Base-by-base conservation (phyloP, 768 basidiomycete genomes). In the Cantharellus anzutake region DNA sequence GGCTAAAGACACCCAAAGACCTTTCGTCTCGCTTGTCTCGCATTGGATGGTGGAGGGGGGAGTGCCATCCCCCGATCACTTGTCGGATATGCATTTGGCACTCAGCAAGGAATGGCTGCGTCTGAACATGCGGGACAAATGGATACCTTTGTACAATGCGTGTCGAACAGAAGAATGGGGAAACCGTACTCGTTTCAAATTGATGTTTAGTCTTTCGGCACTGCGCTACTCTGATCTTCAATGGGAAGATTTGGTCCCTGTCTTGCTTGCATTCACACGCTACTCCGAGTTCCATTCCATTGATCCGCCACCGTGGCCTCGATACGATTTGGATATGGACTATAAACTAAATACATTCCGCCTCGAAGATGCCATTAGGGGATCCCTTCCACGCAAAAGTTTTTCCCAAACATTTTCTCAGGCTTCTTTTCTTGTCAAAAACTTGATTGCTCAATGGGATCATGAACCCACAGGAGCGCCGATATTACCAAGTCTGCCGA, bases 231-330 rank as follows among this genome's bases (percentile, higher is more conserved):
- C 11, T 7, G 41, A 14, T 7, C 39, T 41, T 7, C 38, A 41
- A 51, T 5, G 7, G 16, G 38, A 11, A 41, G 11, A 7, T 42
- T 35, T 58, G 5, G 34, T 58, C 11, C 57, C 39, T 14, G 48
- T 41, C 7, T 14, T 41, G 5, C 39, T 58, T 11, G 57, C 57
- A n/a, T 58, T 61, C 71, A 76, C 5, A 73, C 73, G 0, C 64
- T 80, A 5, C 78, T 75, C 59, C 73, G 70, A 59, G 40, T 80
- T 2, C 78, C 79, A 2, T 77, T 80, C 61, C 75, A 74, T 16
- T 72, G 79, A 7, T 68, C 72, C 3, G 20, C 73, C 4, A 58
- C 66, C 42, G 7, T 55, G 11, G 35, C 52, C 11, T 11, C 7
- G 7, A 7, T 55, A 55, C 35, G 52, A 11, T 11, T 37, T 55